A percentile compares a stretch with the other conserved stretches of the same genome.
phyloP scores from a whole-genome alignment of 2,329 filamentous ascomycete genomes.

The Diplodia intermedia region DNA sequence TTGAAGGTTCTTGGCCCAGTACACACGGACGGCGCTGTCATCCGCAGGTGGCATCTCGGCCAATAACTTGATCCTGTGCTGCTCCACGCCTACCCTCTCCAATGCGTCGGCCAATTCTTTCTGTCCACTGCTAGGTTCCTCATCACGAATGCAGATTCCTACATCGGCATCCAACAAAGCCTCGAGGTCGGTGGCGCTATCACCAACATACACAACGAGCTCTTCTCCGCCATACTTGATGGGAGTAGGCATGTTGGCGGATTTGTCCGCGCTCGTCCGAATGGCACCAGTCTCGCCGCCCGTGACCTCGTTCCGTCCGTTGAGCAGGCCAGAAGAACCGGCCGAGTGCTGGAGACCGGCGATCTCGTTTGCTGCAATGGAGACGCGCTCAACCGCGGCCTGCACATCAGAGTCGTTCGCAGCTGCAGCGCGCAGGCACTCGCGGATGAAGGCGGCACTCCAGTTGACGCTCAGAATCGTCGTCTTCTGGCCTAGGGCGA shows the following conservation, averaged over 20 bases:
- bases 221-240: conserved; percentile 31
- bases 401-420: neutral
- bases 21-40: conserved; percentile 12
- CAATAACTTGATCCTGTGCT: conserved; percentile 26
- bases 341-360: conserved; percentile 39
- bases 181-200: conserved; percentile 57
- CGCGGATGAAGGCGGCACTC: conserved; percentile 48
- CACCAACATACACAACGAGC: conserved; percentile 54
- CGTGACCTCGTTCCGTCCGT: conserved; percentile 22
- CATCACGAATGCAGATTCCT: conserved; percentile 55
- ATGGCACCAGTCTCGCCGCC: conserved; percentile 37
- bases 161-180: conserved; percentile 54
- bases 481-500: conserved; percentile 32
- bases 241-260: conserved; percentile 38
- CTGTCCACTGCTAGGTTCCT: conserved; percentile 45
- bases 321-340: conserved; percentile 40
- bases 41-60: conserved; percentile 29
- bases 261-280: conserved; percentile 53
- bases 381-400: conserved; percentile 18
- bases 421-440: conserved; percentile 15
- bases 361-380: conserved; percentile 46
- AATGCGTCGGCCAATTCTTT: conserved; percentile 46
- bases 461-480: conserved; percentile 57
- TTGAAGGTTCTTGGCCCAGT: conserved; percentile 23
- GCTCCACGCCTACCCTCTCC: conserved; percentile 41